Percentiles rank a stretch among this genome's conserved stretches.
These are phyloP conservation scores for Phytophthora sp. DNA, from an alignment of 352 stramenopile genomes.

Conservation along the genomic window DNA sequence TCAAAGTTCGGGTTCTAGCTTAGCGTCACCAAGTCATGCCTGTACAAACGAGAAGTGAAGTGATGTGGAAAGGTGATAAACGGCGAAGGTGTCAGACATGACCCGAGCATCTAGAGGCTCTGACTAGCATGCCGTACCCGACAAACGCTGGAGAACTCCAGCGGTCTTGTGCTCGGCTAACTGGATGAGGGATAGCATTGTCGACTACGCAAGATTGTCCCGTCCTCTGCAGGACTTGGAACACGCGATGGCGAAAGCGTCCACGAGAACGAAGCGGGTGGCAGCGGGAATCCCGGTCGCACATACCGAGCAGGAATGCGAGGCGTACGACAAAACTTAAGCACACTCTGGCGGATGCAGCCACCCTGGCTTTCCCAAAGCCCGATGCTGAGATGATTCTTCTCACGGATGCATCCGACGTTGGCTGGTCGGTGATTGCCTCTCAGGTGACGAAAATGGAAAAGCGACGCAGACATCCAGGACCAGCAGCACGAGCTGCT, in stretches of 20 bases:
- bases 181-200: not conserved
- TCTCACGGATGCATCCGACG: not conserved
- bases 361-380: slow-evolving; percentile 20
- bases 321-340: slow-evolving; percentile 10
- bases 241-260: not conserved
- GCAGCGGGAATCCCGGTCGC: slow-evolving; percentile 5
- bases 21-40: not conserved
- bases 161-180: not conserved
- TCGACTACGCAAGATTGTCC: not conserved
- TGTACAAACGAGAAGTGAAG: not conserved
- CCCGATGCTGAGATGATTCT: slow-evolving; percentile 9
- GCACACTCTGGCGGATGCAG: slow-evolving; percentile 12
- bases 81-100: not conserved
- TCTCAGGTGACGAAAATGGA: not conserved
- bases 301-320: slow-evolving; percentile 10
- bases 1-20: not conserved
- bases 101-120: not conserved
- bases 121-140: not conserved
- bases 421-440: not conserved
- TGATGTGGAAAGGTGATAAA: not conserved
- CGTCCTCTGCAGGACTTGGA: not conserved
- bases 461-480: not conserved
- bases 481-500: not conserved
- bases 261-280: not conserved
- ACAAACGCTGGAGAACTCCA: not conserved